Evolutionary conservation across 2,329 filamentous ascomycete genomes (phyloP).

Genomic region (Calonectria ilicicola): DNA sequence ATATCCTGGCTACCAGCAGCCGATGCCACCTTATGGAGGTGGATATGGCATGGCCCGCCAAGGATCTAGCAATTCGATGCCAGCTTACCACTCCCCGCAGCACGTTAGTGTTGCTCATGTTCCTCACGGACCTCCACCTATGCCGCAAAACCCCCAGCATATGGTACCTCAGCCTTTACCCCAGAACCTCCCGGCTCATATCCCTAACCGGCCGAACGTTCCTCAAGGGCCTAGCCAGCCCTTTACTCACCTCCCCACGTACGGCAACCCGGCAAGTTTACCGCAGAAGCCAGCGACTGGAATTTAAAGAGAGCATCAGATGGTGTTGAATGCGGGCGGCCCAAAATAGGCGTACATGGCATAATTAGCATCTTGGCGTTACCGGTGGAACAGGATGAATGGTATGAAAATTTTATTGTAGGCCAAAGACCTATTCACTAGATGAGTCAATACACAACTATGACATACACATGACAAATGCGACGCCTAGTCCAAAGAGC

Average conservation of each 20-base stretch:
- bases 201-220: slow-evolving; percentile 60
- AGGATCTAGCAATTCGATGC: slow-evolving; percentile 66
- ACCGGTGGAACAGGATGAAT: slow-evolving; percentile 49
- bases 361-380: slow-evolving; percentile 56
- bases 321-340: slow-evolving; percentile 43
- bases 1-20: slow-evolving; percentile 62
- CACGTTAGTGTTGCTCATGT: slow-evolving; percentile 43
- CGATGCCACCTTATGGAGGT: slow-evolving; percentile 58
- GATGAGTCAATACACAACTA: slow-evolving; percentile 46
- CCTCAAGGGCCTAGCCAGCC: slow-evolving; percentile 58
- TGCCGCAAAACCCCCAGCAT: slow-evolving; percentile 51
- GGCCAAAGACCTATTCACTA: slow-evolving; percentile 45
- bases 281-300: slow-evolving; percentile 69
- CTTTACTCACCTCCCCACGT: slow-evolving; percentile 66
- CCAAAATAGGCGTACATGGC: slow-evolving; percentile 48
- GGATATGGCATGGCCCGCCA: slow-evolving; percentile 69
- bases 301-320: slow-evolving; percentile 53
- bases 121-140: slow-evolving; percentile 56
- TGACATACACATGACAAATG: slow-evolving; percentile 32
- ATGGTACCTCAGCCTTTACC: slow-evolving; percentile 56
- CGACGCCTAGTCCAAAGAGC: slow-evolving; percentile 20
- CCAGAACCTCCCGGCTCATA: slow-evolving; percentile 55
- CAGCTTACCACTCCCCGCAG: slow-evolving; percentile 59
- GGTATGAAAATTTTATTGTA: slow-evolving; percentile 45
- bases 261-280: slow-evolving; percentile 70